phyloP scores from a whole-genome alignment of 2,329 filamentous ascomycete species.

The Aspergillus sp. region DNA sequence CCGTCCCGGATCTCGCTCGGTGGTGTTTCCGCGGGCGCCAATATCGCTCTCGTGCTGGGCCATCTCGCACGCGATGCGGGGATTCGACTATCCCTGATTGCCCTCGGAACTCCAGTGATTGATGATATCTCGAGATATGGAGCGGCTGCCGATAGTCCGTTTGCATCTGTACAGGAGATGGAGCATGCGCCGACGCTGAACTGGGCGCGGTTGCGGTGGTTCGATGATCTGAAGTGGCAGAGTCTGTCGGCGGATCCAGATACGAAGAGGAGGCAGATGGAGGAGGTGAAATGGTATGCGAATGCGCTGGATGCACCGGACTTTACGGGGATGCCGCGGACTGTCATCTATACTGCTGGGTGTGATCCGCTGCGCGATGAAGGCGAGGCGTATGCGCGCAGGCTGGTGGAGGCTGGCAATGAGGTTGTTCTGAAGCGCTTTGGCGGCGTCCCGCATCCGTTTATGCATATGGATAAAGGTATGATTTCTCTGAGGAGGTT shows the following conservation, averaged over 20 bases:
- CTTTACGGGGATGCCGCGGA: slow-evolving; percentile 27
- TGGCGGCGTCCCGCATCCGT: slow-evolving; percentile 30
- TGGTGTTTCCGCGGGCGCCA: slow-evolving; percentile 12
- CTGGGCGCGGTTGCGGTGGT: slow-evolving; percentile 32
- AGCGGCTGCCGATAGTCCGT: slow-evolving; percentile 21
- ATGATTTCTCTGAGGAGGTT: neutral
- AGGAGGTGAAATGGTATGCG: slow-evolving; percentile 15
- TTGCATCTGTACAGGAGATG: slow-evolving; percentile 25
- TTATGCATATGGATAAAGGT: slow-evolving; percentile 12
- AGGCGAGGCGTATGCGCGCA: slow-evolving; percentile 27
- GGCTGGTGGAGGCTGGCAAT: slow-evolving; percentile 25
- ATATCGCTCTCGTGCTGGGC: slow-evolving; percentile 33
- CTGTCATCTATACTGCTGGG: slow-evolving; percentile 37
- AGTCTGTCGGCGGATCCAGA: slow-evolving; percentile 6
- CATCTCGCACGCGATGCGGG: slow-evolving; percentile 34
- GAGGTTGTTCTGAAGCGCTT: slow-evolving; percentile 29
- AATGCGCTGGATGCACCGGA: slow-evolving; percentile 27
- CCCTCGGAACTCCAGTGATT: slow-evolving; percentile 33
- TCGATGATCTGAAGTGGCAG: slow-evolving; percentile 20
- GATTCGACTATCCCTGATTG: slow-evolving; percentile 25
- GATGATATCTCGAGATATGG: slow-evolving; percentile 35
- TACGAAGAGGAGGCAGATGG: neutral
- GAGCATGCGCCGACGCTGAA: slow-evolving; percentile 29
- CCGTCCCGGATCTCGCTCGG: slow-evolving; percentile 13
- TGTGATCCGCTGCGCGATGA: slow-evolving; percentile 39